Evolutionary conservation across 2,329 filamentous ascomycete genomes (phyloP), one percentile per base, ranked within the genome.

Genomic region (Ascocoryne sarcoides): DNA sequence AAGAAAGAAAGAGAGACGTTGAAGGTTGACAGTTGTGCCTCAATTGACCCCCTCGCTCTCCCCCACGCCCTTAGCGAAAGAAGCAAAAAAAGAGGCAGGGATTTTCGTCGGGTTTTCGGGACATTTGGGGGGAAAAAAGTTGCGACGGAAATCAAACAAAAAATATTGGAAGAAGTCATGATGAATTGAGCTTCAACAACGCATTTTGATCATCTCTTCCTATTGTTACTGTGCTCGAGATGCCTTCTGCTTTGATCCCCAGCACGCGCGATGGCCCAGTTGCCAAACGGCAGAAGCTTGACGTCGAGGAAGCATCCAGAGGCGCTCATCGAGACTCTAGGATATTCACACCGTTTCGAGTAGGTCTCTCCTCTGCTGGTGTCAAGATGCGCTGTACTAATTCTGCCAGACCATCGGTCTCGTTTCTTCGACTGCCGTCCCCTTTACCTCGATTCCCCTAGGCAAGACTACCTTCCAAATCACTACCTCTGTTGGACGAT

Each of bases 401-500:
- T 20, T 4, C 26, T 15, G 28, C 10, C 31, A 95, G 86, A 95
- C 90, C 34, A 76, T 98, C 50, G 92, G 92, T 12, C 72, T 98
- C 21, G 87, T 98, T 2, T 95, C 92, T 4, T 87, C 92, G 1
- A 95, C 90, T 2, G 66, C 71, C 36, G 87, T 95, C 0, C 90
- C 92, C 0, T 96, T 98, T 59, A 89, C 90, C 2, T 83, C 84
- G 4, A 75, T 93, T 21, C 84, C 90, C 1, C 71, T 95, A 12
- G 92, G 92, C 43, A 95, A 94, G 65, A 90, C 86, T 1, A 94
- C 88, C 3, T 98, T 95, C 60, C 92, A 98, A 62, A 87, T 98
- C 62, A 96, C 92, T 23, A 98, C 92, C 20, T 96, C 87, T 0
- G 84, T 93, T 46, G 92, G 90, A 47, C 77, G 81, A 55, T 86